Conservation (phyloP, 805 yeast genomes). For the Starmerella vaccinii region DNA sequence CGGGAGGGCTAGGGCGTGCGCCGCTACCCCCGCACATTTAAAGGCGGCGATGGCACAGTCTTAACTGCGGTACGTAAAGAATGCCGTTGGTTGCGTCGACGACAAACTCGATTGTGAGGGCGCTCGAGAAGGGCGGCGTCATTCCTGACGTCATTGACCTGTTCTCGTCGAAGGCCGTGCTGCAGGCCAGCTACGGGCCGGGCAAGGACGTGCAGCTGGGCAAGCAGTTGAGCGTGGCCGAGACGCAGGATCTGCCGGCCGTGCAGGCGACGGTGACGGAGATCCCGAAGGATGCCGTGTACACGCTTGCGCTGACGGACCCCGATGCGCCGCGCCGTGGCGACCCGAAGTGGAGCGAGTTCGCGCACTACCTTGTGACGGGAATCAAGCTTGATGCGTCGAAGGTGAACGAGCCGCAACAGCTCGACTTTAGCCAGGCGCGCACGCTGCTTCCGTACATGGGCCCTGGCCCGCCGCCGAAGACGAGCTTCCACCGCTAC, state of each 20-base stretch:
- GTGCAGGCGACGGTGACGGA: slow-evolving; percentile 54
- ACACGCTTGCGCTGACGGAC: slow-evolving; percentile 73
- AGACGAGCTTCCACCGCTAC: slow-evolving; percentile 80
- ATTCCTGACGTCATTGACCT: slow-evolving; percentile 36
- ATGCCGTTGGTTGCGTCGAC: slow-evolving; percentile 29
- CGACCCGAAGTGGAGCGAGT: slow-evolving; percentile 84
- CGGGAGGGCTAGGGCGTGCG: slow-evolving; percentile 1
- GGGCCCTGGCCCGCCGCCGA: slow-evolving; percentile 87
- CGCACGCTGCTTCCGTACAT: slow-evolving; percentile 44
- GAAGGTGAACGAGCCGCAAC: slow-evolving; percentile 26
- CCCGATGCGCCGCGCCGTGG: slow-evolving; percentile 86
- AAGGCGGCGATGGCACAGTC: too few relatives aligned
- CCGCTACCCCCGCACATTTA: background rate
- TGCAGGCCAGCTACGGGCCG: slow-evolving; percentile 47
- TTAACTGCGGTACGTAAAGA: background rate
- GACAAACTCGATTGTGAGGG: slow-evolving; percentile 30
- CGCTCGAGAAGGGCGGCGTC: slow-evolving; percentile 35
- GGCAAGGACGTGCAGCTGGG: slow-evolving; percentile 71
- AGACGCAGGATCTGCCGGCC: slow-evolving; percentile 57
- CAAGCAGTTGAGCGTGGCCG: slow-evolving; percentile 52
- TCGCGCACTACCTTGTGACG: slow-evolving; percentile 56
- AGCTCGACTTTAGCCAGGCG: slow-evolving; percentile 33
- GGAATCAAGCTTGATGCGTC: slow-evolving; percentile 30
- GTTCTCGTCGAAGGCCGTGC: slow-evolving; percentile 31
- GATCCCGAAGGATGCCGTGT: slow-evolving; percentile 42